phyloP scores from a whole-genome alignment of 192 early-diverging fungal species.

The Piromyces sp. region DNA sequence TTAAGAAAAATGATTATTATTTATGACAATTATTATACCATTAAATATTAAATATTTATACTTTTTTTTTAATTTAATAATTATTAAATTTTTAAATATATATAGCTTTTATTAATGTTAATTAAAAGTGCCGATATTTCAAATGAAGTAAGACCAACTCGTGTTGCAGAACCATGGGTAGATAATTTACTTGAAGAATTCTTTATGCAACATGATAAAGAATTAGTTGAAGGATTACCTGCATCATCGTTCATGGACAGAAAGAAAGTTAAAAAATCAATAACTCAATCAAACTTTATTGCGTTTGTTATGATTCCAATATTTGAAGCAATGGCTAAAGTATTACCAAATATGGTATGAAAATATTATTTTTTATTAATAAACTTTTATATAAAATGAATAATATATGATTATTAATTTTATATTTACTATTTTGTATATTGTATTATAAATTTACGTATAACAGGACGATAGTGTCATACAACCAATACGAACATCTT shows the following conservation, averaged over 20 bases:
- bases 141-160: constrained; percentile 34
- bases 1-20: background rate
- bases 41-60: too few species aligned
- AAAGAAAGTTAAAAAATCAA: constrained; percentile 31
- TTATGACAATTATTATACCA: too few species aligned
- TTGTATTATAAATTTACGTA: background rate
- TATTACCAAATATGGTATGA: constrained; percentile 16
- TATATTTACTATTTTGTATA: background rate
- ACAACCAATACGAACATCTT: constrained; percentile 15
- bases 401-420: too few species aligned
- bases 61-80: too few species aligned
- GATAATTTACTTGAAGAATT: constrained; percentile 30
- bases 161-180: constrained; percentile 25
- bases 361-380: too few species aligned
- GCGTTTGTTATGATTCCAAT: constrained; percentile 33
- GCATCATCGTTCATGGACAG: constrained; percentile 29
- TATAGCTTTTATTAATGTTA: constrained; percentile 28
- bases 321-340: constrained; percentile 20
- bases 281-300: constrained; percentile 27
- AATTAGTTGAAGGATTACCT: constrained; percentile 26
- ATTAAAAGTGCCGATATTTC: constrained; percentile 36
- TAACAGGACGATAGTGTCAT: constrained; percentile 12
- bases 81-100: too few species aligned
- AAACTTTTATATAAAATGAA: too few species aligned
- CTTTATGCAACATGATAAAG: constrained; percentile 25